Conservation (phyloP, 2,329 filamentous ascomycete species). For the Aspergillus puulaauensis region DNA sequence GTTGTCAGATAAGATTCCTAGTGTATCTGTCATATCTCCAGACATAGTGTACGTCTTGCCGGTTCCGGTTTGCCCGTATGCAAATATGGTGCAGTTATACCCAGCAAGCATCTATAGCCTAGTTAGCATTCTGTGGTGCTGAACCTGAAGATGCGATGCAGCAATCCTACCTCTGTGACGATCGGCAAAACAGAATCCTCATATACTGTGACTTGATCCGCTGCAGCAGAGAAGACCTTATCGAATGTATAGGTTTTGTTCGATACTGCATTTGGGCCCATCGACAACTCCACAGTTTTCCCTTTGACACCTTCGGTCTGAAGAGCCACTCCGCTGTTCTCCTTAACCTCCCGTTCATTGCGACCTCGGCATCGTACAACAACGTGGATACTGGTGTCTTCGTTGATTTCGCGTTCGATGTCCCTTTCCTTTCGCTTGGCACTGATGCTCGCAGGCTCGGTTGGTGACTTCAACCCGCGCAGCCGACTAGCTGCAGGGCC, state of each 20-base stretch:
- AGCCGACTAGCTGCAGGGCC: conserved; percentile 49
- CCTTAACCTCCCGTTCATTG: conserved; percentile 85
- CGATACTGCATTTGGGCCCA: conserved; percentile 87
- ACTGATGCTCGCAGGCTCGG: conserved; percentile 52
- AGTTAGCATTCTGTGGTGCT: conserved; percentile 11
- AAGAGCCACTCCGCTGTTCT: conserved; percentile 93
- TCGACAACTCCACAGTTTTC: conserved; percentile 78
- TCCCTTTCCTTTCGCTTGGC: conserved; percentile 86
- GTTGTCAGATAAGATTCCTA: conserved; percentile 82
- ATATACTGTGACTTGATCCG: conserved; percentile 90
- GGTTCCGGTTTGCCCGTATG: conserved; percentile 96
- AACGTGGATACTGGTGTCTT: conserved; percentile 97
- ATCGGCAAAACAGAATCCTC: conserved; percentile 95
- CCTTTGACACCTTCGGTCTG: conserved; percentile 85
- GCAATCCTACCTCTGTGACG: conserved; percentile 72
- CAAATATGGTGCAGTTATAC: conserved; percentile 98
- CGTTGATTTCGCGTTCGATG: conserved; percentile 67
- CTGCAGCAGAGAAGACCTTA: conserved; percentile 92
- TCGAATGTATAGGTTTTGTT: conserved; percentile 98
- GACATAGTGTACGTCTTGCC: conserved; percentile 99
- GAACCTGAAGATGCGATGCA: not conserved
- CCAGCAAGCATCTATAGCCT: conserved; percentile 75
- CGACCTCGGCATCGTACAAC: conserved; percentile 92
- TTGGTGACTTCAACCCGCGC: conserved; percentile 43
- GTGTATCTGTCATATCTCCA: conserved; percentile 86